Conservation (phyloP, 2,329 filamentous ascomycete species). For the Amylocarpus encephaloides region DNA sequence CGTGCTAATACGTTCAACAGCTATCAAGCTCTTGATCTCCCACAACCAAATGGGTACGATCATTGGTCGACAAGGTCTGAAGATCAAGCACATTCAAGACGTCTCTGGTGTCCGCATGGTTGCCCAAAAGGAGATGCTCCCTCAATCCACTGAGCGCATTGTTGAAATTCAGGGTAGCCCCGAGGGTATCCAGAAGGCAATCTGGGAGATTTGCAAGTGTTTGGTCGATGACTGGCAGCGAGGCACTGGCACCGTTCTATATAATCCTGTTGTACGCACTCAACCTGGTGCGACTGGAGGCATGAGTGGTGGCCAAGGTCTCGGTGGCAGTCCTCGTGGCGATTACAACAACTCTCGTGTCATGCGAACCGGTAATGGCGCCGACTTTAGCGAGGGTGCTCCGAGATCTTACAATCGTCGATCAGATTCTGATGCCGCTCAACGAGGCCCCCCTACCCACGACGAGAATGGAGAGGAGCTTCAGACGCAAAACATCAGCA, state of each 20-base stretch:
- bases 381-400: slow-evolving; percentile 86
- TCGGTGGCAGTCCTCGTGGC: slow-evolving; percentile 39
- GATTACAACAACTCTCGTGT: slow-evolving; percentile 62
- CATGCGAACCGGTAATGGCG: slow-evolving; percentile 94
- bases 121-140: slow-evolving; percentile 98
- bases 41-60: slow-evolving; percentile 99
- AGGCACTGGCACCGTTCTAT: slow-evolving; percentile 92
- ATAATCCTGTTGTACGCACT: slow-evolving; percentile 91
- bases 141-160: slow-evolving; percentile 95
- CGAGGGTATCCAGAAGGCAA: slow-evolving; percentile 88
- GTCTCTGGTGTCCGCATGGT: slow-evolving; percentile 97
- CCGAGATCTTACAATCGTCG: slow-evolving; percentile 67
- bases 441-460: slow-evolving; percentile 76
- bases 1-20: slow-evolving; percentile 40
- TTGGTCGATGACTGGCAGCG: slow-evolving; percentile 97
- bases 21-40: slow-evolving; percentile 95
- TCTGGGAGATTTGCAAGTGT: slow-evolving; percentile 99
- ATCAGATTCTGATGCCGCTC: slow-evolving; percentile 74
- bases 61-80: slow-evolving; percentile 90
- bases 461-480: slow-evolving; percentile 97
- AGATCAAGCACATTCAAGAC: slow-evolving; percentile 99
- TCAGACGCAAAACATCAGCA: slow-evolving; percentile 99
- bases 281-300: slow-evolving; percentile 50
- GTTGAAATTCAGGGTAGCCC: slow-evolving; percentile 95
- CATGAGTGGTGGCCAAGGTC: slow-evolving; percentile 35